Base-by-base conservation (phyloP, 2,329 filamentous ascomycete genomes). In the Neophaeococcomyces mojaviensis region DNA sequence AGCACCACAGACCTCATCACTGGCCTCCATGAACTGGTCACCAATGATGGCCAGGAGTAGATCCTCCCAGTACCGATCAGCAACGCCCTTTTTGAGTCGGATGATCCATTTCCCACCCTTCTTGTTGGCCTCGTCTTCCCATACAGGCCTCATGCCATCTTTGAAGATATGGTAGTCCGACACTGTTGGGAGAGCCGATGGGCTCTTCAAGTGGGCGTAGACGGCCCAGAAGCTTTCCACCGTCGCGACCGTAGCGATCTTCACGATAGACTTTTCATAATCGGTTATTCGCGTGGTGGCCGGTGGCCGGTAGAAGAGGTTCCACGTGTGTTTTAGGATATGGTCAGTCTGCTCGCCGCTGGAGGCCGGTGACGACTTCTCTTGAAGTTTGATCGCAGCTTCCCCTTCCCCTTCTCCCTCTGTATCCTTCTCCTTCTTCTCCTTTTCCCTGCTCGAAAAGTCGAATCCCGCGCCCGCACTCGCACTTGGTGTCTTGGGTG, bases 81-180 rank as follows among this genome's bases (percentile, higher is more conserved):
- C 87, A 16, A 98, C 87, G 20, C 92, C 92, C 74, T 98, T 98
- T 78, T 95, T 96, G 63, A 98, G 72, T 55, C 90, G 79, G 64
- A 98, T 82, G 55, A 96, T 89, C 90, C 90, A 98, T 70, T 98
- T 98, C 42, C 92, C 92, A 45, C 92, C 92, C 56, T 82, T 84
- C 66, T 88, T 92, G 70, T 98, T 98, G 64, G 94, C 88, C 38
- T 95, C 88, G 58, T 98, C 92, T 67, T 98, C 92, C 92, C 92
- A 98, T 58, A 98, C 92, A 18, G 92, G 92, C 50, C 92, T 82
- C 51, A 98, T 89, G 45, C 89, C 90, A 62, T 92, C 88, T 44
- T 92, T 94, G 74, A 98, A 98, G 49, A 98, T 83, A 64, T 98
- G 92, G 63, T 96, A 98, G 68, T 98, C 92, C 19, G 89, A 96